Base-by-base conservation (phyloP, 208 protist species). In the Wallacemonas sp. region DNA sequence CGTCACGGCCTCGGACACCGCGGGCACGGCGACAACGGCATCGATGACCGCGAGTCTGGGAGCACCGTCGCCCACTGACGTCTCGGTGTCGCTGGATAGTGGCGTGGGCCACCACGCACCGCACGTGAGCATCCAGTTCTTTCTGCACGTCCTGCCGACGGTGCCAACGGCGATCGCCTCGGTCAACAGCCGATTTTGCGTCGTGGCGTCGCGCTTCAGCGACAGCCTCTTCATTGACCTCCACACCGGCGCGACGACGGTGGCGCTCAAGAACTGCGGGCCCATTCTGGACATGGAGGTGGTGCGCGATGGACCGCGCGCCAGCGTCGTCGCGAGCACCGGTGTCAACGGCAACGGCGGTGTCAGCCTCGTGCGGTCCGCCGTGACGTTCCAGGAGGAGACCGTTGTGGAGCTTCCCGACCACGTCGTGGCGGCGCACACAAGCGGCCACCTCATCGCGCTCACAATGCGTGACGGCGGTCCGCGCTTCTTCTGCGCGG, bases 261-360 rank as follows among this genome's bases (percentile, higher is more conserved):
- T 67, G 5, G 72, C 92, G 1, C 36, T 92, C 20, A 52, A 78
- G 18, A 81, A 95, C 72, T 86, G 79, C 66, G 90, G 90, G 22
- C 87, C 87, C 1, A 82, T 93, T 2, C 64, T 93, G 16, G 85
- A 87, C 57, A 84, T 95, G 65, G 74, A 77, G 8, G 76, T 84
- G 25, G 65, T 79, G 12, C 57, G 65, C 0, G 83, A 82, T 63
- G 81, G 74, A 7, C 65, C 79, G 12, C 66, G 70, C 2, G 44
- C 55, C 49, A 92, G 76, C 61, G 77, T 93, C 10, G 74, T 96
- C 31, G 87, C 87, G 16, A 83, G 77, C 55, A 90, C 81, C 2
- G 91, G 91, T 41, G 72, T 92, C 2, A 82, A 79, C 12, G 54
- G 66, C 31, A 62, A 65, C 36, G 91, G 91, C 29, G 84, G 86